Percentiles rank a stretch among this genome's conserved stretches.
These are phyloP conservation scores for Colletotrichum limetticola DNA, from an alignment of 2,329 filamentous ascomycete species.

Conservation along the genomic window DNA sequence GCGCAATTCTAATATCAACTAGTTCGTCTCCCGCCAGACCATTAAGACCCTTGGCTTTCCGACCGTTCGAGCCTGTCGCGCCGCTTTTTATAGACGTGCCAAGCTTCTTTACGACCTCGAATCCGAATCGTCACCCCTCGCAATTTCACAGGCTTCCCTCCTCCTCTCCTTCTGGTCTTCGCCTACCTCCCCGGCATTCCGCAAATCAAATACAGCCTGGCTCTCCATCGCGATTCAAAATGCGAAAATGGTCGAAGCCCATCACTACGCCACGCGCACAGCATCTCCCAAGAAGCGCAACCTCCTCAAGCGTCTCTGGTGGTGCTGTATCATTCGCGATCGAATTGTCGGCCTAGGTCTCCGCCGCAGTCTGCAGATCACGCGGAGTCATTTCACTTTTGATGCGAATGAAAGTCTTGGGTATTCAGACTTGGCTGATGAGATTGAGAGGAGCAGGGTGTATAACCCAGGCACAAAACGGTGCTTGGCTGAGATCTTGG, in stretches of 20 bases:
- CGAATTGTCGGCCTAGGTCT: slow-evolving; percentile 60
- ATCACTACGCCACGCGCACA: slow-evolving; percentile 50
- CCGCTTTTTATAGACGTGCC: slow-evolving; percentile 52
- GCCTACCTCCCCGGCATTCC: slow-evolving; percentile 40
- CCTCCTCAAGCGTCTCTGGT: slow-evolving; percentile 63
- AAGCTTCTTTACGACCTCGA: slow-evolving; percentile 57
- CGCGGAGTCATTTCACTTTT: slow-evolving; percentile 57
- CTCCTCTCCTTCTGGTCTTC: slow-evolving; percentile 56
- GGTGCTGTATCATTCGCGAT: slow-evolving; percentile 65
- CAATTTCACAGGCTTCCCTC: slow-evolving; percentile 53
- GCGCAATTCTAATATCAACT: slow-evolving; percentile 23
- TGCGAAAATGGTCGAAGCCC: slow-evolving; percentile 56
- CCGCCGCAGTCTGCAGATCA: slow-evolving; percentile 61
- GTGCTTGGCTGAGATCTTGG: slow-evolving; percentile 55
- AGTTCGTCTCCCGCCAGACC: slow-evolving; percentile 52
- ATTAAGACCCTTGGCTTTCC: slow-evolving; percentile 55
- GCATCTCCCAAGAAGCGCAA: slow-evolving; percentile 50
- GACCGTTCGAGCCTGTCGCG: slow-evolving; percentile 54
- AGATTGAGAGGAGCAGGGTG: slow-evolving; percentile 56
- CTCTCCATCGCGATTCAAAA: slow-evolving; percentile 61
- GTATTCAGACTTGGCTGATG: slow-evolving; percentile 56
- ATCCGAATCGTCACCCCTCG: slow-evolving; percentile 52
- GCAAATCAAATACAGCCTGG: slow-evolving; percentile 59
- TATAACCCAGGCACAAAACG: slow-evolving; percentile 58
- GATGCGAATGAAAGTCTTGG: slow-evolving; percentile 49